Evolutionary conservation across 352 stramenopile species (phyloP), one percentile per base, ranked within the genome.

Genomic region (Phytopythium kandeliae): DNA sequence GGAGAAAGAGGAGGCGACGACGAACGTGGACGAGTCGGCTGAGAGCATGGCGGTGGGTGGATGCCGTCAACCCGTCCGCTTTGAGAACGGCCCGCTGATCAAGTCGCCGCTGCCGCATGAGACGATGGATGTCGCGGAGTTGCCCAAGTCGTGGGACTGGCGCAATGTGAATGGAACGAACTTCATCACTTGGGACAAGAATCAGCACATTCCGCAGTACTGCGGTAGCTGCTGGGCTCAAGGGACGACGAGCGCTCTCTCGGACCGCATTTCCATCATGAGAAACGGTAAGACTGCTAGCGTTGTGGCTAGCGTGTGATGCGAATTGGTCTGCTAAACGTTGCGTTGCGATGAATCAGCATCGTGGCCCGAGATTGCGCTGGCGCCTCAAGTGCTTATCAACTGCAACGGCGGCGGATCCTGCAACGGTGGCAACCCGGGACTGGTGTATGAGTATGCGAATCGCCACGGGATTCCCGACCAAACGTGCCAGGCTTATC

Each of bases 111-210:
- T 80, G 36, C 85, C 85, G 28, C 77, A 93, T 49, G 74, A 90
- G 41, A 93, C 83, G 15, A 69, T 97, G 38, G 64, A 88, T 34
- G 43, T 77, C 0, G 62, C 69, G 7, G 73, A 96, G n/a, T 58
- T 99, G 10, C 97, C 97, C 4, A 89, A 96, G 54, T 59, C 47
- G 17, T 99, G 97, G 78, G 90, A 96, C 66, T 99, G 96, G 95
- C 85, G 90, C 42, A 89, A 98, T 60, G 70, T 99, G 1, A 77
- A 97, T 58, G 95, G 96, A 44, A 89, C 80, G 58, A 96, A 87
- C 69, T 98, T 95, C 64, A 78, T 98, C 19, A 99, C 96, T n/a
- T 97, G 95, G 78, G 92, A 96, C 65, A 95, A 98, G 61, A 99
- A 99, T 74, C 97, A 99, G 67, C 97, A 99, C 69, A 97, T 99